Percentiles rank a stretch among this genome's conserved stretches.
Evolutionary conservation across 2,329 filamentous ascomycete genomes (phyloP).

Genomic region (Pseudogymnoascus sp.): DNA sequence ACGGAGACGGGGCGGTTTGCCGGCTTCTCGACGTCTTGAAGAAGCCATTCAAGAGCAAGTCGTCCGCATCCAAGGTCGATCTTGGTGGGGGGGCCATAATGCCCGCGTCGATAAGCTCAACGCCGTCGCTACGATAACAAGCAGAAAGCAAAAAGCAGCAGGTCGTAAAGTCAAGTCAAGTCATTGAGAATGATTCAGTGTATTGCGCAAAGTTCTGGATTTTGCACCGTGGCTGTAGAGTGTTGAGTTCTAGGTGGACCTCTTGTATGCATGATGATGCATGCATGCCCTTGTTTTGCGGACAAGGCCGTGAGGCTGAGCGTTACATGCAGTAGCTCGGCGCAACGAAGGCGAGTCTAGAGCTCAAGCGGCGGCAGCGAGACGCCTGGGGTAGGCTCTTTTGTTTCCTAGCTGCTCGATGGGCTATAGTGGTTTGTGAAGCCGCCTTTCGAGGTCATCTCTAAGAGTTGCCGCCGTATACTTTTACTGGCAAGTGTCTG

Average conservation of each 20-base stretch:
- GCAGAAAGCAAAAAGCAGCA: background rate
- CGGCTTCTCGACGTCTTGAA: constrained; percentile 39
- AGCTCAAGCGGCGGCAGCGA: background rate
- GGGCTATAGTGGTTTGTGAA: background rate
- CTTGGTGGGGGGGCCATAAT: constrained; percentile 13
- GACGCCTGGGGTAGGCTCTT: background rate
- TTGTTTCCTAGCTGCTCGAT: background rate
- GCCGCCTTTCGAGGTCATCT: background rate
- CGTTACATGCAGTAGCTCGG: constrained; percentile 1
- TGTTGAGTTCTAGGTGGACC: constrained; percentile 6
- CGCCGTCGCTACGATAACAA: background rate
- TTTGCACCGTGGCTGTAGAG: background rate
- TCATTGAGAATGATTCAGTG: constrained; percentile 4
- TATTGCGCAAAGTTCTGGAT: background rate
- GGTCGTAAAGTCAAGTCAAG: background rate
- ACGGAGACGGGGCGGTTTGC: background rate
- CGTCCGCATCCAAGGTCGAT: constrained; percentile 36
- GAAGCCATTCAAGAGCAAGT: constrained; percentile 42
- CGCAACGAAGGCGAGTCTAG: constrained; percentile 2
- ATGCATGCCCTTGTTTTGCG: constrained; percentile 6
- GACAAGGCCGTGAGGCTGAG: constrained; percentile 5
- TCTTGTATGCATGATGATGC: constrained; percentile 9
- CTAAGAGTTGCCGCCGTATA: background rate
- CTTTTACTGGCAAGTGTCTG: background rate
- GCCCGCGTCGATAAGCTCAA: constrained; percentile 11